Percentiles rank a stretch among this genome's conserved stretches.
These are phyloP conservation scores for Saccharomycopsis fermentans DNA, from an alignment of 805 yeast species.

Conservation along the genomic window DNA sequence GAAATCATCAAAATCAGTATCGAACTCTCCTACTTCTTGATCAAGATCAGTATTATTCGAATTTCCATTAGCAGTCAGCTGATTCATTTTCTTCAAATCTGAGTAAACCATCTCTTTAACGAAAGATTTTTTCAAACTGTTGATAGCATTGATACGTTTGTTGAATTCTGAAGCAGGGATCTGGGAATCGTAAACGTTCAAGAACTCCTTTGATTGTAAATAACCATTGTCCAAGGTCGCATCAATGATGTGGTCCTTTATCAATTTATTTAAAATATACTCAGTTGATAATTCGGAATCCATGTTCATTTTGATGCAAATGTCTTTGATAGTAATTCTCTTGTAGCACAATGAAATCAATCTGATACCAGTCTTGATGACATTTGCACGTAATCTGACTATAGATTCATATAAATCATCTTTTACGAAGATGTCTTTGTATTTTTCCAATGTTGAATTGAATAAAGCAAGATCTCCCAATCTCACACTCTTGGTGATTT, in stretches of 20 bases:
- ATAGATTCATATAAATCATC: constrained; percentile 83
- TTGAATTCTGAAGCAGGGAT: constrained; percentile 84
- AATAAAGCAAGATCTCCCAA: constrained; percentile 81
- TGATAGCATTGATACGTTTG: constrained; percentile 89
- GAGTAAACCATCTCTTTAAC: constrained; percentile 95
- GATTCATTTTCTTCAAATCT: constrained; percentile 23
- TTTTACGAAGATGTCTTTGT: constrained; percentile 49
- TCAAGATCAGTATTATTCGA: constrained; percentile 9
- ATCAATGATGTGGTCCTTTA: constrained; percentile 94
- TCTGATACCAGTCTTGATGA: constrained; percentile 94
- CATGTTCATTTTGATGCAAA: constrained; percentile 81
- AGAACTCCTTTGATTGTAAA: constrained; percentile 81
- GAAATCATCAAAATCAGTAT: constrained; percentile 44
- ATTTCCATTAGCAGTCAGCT: constrained; percentile 2
- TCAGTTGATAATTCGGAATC: constrained; percentile 96
- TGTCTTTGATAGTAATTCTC: constrained; percentile 82
- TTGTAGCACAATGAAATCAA: constrained; percentile 86
- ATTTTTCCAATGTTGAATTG: constrained; percentile 55
- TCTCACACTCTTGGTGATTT: constrained; percentile 84
- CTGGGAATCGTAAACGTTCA: constrained; percentile 78
- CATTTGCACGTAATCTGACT: constrained; percentile 87
- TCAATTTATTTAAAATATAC: constrained; percentile 92
- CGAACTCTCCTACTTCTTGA: constrained; percentile 22
- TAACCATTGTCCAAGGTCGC: constrained; percentile 86
- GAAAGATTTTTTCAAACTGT: constrained; percentile 80